Percentiles rank a stretch among this genome's conserved stretches.
Evolutionary conservation across 306 rosid species (phyloP).

Genomic region (Prunus salicina): DNA sequence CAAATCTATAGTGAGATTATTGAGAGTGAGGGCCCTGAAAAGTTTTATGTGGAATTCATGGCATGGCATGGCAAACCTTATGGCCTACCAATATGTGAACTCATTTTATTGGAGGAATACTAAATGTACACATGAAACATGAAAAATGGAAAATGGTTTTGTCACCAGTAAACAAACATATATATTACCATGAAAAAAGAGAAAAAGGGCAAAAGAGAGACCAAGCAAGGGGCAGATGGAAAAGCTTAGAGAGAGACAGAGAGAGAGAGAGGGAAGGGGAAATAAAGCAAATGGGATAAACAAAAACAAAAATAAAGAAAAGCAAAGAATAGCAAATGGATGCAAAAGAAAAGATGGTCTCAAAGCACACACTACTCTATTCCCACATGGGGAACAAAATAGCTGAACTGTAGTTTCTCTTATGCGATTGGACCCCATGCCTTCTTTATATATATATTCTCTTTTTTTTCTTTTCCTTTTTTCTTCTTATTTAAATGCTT

Average conservation of each 20-base stretch:
- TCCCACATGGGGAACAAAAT: slow-evolving; percentile 69
- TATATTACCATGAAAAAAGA: background rate
- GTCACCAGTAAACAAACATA: background rate
- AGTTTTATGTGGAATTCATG: slow-evolving; percentile 34
- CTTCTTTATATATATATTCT: slow-evolving; percentile 32
- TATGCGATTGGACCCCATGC: slow-evolving; percentile 40
- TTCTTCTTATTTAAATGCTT: background rate
- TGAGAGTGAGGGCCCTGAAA: slow-evolving; percentile 3
- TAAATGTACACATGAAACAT: background rate
- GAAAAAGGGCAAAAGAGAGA: background rate
- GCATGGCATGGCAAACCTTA: slow-evolving; percentile 7
- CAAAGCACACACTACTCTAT: slow-evolving; percentile 24
- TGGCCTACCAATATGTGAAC: slow-evolving; percentile 21
- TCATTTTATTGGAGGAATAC: background rate
- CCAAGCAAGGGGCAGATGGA: background rate
- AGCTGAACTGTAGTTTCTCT: slow-evolving; percentile 46
- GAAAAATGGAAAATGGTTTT: background rate
- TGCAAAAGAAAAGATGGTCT: slow-evolving; percentile 11
- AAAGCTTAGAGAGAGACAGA: background rate
- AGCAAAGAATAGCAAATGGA: background rate
- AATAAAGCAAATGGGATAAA: background rate
- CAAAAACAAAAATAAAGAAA: slow-evolving; percentile 7
- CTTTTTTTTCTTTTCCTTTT: slow-evolving; percentile 15
- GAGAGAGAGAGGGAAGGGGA: background rate
- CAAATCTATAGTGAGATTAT: slow-evolving; percentile 13